Base-by-base conservation (phyloP, 2,329 filamentous ascomycete species). In the Pseudogymnoascus destructans region DNA sequence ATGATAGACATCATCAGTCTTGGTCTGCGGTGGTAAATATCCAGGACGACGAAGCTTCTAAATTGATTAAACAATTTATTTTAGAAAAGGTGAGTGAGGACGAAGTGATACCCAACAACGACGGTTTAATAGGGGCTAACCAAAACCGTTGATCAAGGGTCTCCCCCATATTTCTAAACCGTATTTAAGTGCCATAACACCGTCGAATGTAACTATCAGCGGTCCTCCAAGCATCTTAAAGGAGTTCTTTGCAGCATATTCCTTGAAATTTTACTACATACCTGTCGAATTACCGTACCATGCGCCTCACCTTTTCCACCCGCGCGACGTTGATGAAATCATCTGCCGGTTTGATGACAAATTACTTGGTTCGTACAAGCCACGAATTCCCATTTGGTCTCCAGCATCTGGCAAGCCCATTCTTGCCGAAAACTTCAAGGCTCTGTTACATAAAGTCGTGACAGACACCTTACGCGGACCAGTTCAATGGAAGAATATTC, bases 241-340 rank as follows among this genome's bases (percentile, higher is more conserved):
- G 9, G 19, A 17, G 23, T 42, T 59, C 8, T 61, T 46, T 52
- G 46, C 46, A 32, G n/a, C 9, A 19, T 32, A 32, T 57, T 63
- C 13, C 30, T 17, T n/a, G 52, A 56, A 25, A 19, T 13, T 25
- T 15, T 35, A 35, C 21, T 15, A 32, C 52, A 46, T 59, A 35
- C 59, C 55, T 30, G n/a, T 60, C 9, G 63, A 60, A 33, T 61
- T 35, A 13, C 64, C 64, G 7, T 65, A 65, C 57, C 64, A 66
- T 58, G 64, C 64, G 4, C 60, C 63, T 5, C 63, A 66, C 46
- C 59, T 66, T 10, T 66, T 60, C 56, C 59, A 58, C 11, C n/a
- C 27, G 10, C 49, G 59, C 3, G 62, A 65, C 46, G 54, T 65
- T 11, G 25, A 52, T 11, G 46, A 52, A 52, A 32, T 52, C 46